These are phyloP conservation scores for Fragaria ananassa DNA, from an alignment of 306 rosid species.

Conservation along the genomic window DNA sequence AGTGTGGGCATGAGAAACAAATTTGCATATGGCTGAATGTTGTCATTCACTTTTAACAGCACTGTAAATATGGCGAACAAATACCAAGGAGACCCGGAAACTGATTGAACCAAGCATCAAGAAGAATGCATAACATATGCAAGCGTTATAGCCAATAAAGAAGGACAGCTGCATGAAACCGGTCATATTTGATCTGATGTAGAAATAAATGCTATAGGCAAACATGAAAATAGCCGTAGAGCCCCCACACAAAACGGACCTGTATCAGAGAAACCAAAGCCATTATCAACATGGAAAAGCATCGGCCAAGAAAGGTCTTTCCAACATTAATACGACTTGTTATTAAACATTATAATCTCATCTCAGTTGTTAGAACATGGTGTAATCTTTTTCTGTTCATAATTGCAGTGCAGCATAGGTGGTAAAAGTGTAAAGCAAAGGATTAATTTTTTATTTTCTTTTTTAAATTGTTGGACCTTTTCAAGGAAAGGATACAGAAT, in stretches of 20 bases:
- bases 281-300: not conserved
- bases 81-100: conserved; percentile 59
- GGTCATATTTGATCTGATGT: conserved; percentile 61
- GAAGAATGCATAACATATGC: conserved; percentile 80
- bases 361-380: not conserved
- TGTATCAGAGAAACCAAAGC: conserved; percentile 25
- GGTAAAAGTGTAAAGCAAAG: not conserved
- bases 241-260: conserved; percentile 78
- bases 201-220: conserved; percentile 63
- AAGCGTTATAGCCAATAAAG: conserved; percentile 80
- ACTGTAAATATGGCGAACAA: conserved; percentile 58
- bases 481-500: not conserved
- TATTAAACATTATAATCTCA: not conserved
- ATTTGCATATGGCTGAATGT: not conserved
- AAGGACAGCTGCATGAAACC: conserved; percentile 66
- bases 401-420: not conserved
- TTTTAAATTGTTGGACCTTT: not conserved
- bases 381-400: not conserved
- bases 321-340: not conserved
- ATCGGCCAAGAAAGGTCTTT: not conserved
- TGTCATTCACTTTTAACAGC: conserved; percentile 79
- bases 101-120: conserved; percentile 67
- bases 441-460: not conserved
- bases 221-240: conserved; percentile 74
- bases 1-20: not conserved